Base-by-base conservation (phyloP, 1,139 yeast genomes). In the Zygotorulaspora mrakii region DNA sequence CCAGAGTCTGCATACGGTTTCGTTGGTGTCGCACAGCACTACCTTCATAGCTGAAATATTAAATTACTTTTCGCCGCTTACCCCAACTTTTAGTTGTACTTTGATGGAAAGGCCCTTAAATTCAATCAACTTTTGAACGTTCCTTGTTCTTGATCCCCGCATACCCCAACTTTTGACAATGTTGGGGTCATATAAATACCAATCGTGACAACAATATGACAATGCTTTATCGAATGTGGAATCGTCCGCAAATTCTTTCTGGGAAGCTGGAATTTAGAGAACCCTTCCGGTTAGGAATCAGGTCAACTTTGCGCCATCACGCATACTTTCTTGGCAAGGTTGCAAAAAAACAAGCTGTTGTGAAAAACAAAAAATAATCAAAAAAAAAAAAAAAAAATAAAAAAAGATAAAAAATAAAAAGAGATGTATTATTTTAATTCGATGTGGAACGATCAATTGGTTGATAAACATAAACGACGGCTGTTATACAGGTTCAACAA, bases 11-110 rank as follows among this genome's bases (percentile, higher is more conserved):
- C 43, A 34, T 3, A 54, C 42, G 9, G 29, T 23, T 24, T 48
- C 49, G 35, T 45, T 53, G 6, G 50, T 46, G 37, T 53, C 57
- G 39, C 54, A 50, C n/a, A 54, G 32, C 9, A 53, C 50, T 11
- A 53, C 43, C 23, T 41, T 43, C 33, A 48, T 31, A 17, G 11
- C 20, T n/a, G n/a, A n/a, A n/a, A n/a, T n/a, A n/a, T n/a, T n/a
- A n/a, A n/a, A n/a, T n/a, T n/a, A n/a, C n/a, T n/a, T n/a, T n/a
- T n/a, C n/a, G n/a, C n/a, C n/a, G n/a, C n/a, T 20, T 14, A 29
- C 30, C 8, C 16, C 31, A 9, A n/a, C n/a, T n/a, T n/a, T n/a
- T n/a, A n/a, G n/a, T n/a, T n/a, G n/a, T n/a, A n/a, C n/a, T n/a
- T n/a, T n/a, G n/a, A n/a, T n/a, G n/a, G n/a, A n/a, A n/a, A n/a